Base-by-base conservation (phyloP, 1,284 basidiomycete genomes). In the Marasmius oreades region DNA sequence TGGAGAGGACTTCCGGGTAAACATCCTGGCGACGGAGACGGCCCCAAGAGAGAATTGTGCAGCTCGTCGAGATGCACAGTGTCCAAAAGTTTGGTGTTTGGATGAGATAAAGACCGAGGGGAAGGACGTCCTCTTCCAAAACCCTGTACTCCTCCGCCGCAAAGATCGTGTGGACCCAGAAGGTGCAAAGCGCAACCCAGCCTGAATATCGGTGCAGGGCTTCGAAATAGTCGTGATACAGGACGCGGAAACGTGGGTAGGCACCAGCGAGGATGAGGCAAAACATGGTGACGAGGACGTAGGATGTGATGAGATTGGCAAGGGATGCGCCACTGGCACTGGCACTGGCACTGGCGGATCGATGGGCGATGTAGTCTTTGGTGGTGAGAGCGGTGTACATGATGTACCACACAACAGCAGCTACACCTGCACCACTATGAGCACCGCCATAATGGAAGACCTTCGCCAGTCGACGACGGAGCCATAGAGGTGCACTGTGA, bases 381-480 rank as follows among this genome's bases (percentile, higher is more conserved):
- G 70, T 73, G 44, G 66, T 61, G 53, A 69, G 59, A 5, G 63
- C 69, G 24, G 66, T 64, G 58, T 69, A 72, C 51, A 69, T 64
- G 44, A 71, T 59, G 55, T 69, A 67, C 70, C 70, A 72, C 14
- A 70, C 63, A 16, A 69, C 67, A 14, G 68, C 67, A 7, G 71
- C 67, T 4, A 66, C 65, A 14, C 70, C 70, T 34, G 65, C 61
- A 28, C 70, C 70, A 55, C 68, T 70, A 53, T 73, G 71, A n/a
- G 67, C 65, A 22, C 71, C 71, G 36, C 70, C 71, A 48, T 70
- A 70, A 53, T 69, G 70, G 60, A 70, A 73, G 16, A 71, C 68
- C 52, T 69, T 69, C 18, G 71, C 69, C 5, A 69, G 59, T 31
- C 61, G 51, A 22, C 65, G 62, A n/a, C 71, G 66, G 36, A 73